Conservation (phyloP, 208 protist genomes). For the Plasmodiophora brassicae region DNA sequence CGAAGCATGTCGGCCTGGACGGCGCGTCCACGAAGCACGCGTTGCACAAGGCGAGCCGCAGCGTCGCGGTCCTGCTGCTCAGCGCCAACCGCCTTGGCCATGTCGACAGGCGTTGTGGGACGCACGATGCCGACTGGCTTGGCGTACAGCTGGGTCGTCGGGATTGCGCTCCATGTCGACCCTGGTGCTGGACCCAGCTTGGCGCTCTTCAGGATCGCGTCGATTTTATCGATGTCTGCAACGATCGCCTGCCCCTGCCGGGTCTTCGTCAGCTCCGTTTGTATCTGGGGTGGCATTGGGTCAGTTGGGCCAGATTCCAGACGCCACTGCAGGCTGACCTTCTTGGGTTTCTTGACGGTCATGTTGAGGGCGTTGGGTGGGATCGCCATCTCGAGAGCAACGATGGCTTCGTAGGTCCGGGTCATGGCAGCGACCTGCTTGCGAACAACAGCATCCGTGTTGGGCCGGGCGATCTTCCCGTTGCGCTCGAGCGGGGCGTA, state of each 20-base stretch:
- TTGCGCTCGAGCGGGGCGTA: neutral
- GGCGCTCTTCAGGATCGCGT: neutral
- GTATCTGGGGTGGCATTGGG: neutral
- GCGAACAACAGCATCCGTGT: neutral
- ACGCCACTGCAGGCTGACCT: neutral
- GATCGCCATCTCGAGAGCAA: neutral
- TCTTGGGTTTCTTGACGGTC: neutral
- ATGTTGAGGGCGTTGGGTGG: neutral
- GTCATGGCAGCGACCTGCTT: neutral
- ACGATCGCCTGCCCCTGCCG: neutral
- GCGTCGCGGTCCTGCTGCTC: neutral
- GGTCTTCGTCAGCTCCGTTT: neutral
- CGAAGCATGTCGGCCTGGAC: neutral
- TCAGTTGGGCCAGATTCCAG: neutral
- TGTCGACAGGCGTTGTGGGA: neutral
- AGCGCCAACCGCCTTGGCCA: neutral
- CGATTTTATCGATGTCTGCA: conserved; percentile 20
- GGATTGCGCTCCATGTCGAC: neutral
- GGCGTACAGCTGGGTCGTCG: neutral
- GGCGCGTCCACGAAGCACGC: neutral
- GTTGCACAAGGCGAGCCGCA: neutral
- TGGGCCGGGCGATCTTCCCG: neutral
- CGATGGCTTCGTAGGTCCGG: neutral
- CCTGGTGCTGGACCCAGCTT: neutral
- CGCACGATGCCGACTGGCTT: neutral